Evolutionary conservation across 176 grass and related monocot genomes (phyloP).

Genomic region (Saccharum officinarum): DNA sequence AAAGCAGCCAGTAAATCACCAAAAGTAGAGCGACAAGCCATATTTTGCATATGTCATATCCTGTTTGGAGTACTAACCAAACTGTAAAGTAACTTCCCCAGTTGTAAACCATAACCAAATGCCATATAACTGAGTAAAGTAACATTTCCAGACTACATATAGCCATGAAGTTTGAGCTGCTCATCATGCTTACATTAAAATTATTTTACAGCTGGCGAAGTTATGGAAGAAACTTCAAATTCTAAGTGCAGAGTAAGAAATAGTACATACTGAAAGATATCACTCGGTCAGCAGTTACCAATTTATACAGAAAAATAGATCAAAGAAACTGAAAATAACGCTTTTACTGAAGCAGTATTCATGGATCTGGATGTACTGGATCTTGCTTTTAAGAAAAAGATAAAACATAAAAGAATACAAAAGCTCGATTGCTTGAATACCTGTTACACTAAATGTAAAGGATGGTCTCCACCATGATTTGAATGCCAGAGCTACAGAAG

Average conservation of each 20-base stretch:
- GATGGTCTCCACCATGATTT: conserved; percentile 99
- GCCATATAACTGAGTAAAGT: background rate
- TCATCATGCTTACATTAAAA: background rate
- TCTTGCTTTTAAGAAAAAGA: background rate
- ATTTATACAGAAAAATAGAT: background rate
- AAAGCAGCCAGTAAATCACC: background rate
- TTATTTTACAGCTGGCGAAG: background rate
- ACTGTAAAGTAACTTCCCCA: no score
- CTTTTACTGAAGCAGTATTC: background rate
- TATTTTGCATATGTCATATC: background rate
- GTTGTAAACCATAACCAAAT: background rate
- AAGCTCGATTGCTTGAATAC: conserved; percentile 29
- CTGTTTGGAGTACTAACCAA: background rate
- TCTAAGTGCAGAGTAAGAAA: background rate
- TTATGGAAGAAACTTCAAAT: background rate
- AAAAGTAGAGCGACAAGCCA: background rate
- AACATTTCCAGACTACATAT: background rate
- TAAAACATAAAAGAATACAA: background rate
- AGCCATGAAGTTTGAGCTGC: background rate
- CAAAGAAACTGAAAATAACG: background rate
- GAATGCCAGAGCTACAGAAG: conserved; percentile 76
- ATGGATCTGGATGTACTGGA: background rate
- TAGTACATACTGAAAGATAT: background rate
- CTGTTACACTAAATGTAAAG: conserved; percentile 85
- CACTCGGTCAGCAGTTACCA: background rate